phyloP scores from a whole-genome alignment of 2,329 filamentous ascomycete genomes.

The Neopestalotiopsis sp. region DNA sequence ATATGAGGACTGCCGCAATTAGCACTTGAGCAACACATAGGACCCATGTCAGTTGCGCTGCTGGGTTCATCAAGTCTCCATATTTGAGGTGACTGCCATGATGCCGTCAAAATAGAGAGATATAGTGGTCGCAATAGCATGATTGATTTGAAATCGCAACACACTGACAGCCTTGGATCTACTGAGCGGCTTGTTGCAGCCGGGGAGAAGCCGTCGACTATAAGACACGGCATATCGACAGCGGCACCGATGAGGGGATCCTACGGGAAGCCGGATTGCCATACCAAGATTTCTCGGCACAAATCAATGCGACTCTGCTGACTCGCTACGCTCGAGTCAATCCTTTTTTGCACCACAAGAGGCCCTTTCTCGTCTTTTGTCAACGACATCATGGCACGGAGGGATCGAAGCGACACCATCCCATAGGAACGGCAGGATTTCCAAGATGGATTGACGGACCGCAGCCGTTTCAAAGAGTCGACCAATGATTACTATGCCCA shows the following conservation, averaged over 20 bases:
- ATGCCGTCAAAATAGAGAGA: too few relatives aligned
- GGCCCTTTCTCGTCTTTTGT: not conserved
- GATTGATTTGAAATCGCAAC: not conserved
- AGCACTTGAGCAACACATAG: too few relatives aligned
- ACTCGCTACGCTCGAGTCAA: too few relatives aligned
- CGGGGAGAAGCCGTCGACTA: not conserved
- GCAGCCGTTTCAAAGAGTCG: not conserved
- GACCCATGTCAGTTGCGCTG: too few relatives aligned
- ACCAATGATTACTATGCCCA: not conserved
- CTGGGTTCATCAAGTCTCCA: too few relatives aligned
- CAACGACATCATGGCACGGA: not conserved
- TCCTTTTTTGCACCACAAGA: not conserved
- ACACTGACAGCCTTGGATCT: not conserved
- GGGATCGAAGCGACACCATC: not conserved
- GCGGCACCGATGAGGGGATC: not conserved
- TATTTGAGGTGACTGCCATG: too few relatives aligned
- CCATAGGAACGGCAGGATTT: not conserved
- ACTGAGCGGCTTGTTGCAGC: not conserved
- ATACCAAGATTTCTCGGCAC: not conserved
- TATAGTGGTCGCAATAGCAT: too few relatives aligned
- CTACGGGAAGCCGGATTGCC: not conserved
- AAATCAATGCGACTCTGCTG: not conserved
- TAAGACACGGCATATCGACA: not conserved
- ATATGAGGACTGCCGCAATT: too few relatives aligned
- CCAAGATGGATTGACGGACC: not conserved